Conservation (phyloP, 768 basidiomycete genomes). For the Exsudoporus frostii region DNA sequence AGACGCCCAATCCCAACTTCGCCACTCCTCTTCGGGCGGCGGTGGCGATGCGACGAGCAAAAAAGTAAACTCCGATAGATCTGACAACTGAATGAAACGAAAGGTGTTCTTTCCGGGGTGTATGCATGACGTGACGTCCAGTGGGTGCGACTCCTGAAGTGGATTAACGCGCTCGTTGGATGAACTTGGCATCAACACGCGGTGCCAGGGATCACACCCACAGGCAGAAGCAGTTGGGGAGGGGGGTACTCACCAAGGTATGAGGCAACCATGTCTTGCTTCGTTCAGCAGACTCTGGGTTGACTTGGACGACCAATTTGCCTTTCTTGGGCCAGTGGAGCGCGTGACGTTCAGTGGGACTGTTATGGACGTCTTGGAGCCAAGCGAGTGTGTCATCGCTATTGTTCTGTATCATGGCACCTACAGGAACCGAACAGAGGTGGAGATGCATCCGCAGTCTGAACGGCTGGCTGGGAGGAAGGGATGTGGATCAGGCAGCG, state of each 20-base stretch:
- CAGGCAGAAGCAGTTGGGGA: background rate
- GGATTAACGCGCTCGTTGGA: background rate
- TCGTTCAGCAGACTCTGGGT: constrained; percentile 31
- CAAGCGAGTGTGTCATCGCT: background rate
- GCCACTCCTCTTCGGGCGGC: constrained; percentile 22
- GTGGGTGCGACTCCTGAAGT: constrained; percentile 28
- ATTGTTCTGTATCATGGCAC: background rate
- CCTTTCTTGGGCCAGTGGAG: constrained; percentile 45
- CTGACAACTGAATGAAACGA: constrained; percentile 48
- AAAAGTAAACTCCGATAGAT: constrained; percentile 42
- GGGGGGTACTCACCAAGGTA: constrained; percentile 35
- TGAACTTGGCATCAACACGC: background rate
- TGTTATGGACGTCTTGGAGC: constrained; percentile 5
- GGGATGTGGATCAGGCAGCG: background rate
- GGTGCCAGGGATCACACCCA: background rate
- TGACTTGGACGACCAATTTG: constrained; percentile 44
- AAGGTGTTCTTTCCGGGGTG: constrained; percentile 45
- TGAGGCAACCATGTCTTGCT: constrained; percentile 44
- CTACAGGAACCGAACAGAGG: constrained; percentile 21
- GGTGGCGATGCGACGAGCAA: constrained; percentile 39
- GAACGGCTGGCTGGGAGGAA: background rate
- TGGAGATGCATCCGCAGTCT: constrained; percentile 19
- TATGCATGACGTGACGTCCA: constrained; percentile 43
- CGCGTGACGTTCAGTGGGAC: constrained; percentile 14
- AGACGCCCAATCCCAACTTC: constrained; percentile 24